Base-by-base conservation (phyloP, 306 rosid species). In the Gillenia trifoliata region DNA sequence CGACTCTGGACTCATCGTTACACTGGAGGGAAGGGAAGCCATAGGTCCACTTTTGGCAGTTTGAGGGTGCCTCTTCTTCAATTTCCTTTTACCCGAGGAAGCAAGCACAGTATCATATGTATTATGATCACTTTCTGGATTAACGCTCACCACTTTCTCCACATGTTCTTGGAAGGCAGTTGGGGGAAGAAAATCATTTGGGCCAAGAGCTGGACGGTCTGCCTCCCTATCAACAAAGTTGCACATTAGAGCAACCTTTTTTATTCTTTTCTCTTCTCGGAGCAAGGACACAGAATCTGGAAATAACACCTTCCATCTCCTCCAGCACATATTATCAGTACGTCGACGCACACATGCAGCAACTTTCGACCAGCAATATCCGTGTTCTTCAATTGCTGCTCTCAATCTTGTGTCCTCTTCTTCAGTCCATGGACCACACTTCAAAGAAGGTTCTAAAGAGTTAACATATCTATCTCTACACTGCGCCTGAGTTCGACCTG, bases 381-480 rank as follows among this genome's bases (percentile, higher is more conserved):
- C 94, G 72, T 87, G 83, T 75, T 88, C 90, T 33, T 34, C 77
- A 72, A 91, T 88, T 75, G 97, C 98, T 74, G 70, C 82, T 84
- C 81, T 85, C 75, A 93, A 80, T 77, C 85, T 89, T 52, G 80
- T 76, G 85, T 93, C 98, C 85, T 93, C 98, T 80, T 91, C 96
- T 77, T 80, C 69, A 8, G 94, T 91, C 97, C 98, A 93, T 41
- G 76, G 77, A 71, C 86, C 86, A 86, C 89, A 87, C 68, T 83
- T 93, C 83, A 92, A 78, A 70, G 88, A 84, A 77, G 98, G 96
- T 78, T 92, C 96, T 80, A 92, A 79, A 80, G 92, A 83, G 81
- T 90, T 92, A 66, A 84, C 87, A 84, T 89, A 93, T 79, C 98
- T 94, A 80, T 94, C 98, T 84, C 98, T 87, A 71, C 97, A 90